Base-by-base conservation (phyloP, 257 asterid genomes). In the Nicotiana obtusifolia region DNA sequence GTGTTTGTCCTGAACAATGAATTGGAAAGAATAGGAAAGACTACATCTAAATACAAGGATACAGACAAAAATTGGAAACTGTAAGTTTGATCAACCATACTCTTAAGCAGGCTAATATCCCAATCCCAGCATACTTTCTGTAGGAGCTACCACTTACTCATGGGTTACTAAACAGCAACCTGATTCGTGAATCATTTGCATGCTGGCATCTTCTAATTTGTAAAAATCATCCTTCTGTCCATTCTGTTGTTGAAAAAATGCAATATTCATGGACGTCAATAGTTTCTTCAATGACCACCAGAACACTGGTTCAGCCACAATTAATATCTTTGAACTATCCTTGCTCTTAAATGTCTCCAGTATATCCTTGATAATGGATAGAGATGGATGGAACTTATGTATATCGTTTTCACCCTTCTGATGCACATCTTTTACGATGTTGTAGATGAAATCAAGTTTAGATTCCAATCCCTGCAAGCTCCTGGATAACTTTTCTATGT, bases 211-310 rank as follows among this genome's bases (percentile, higher is more conserved):
- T 35, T 78, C 64, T 80, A 83, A 81, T 81, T 82, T 85, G 77
- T 26, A 44, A 69, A 84, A 19, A 10, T 20, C 79, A 28, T 82
- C 71, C 37, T 41, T 82, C 78, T 82, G 81, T 79, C 76, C 76
- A 64, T 81, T 62, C 37, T 86, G 84, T 75, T 85, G 88, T 67
- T 86, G 88, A 81, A 60, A 68, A 80, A 78, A 86, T 53, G 92
- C 81, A 81, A 90, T 81, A 78, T 87, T 87, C 90, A 91, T 84
- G 54, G 89, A 86, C 62, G 84, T 77, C 84, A 91, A 78, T 64
- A 91, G 85, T 80, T 84, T 86, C 90, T 88, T 89, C 82, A 91
- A 76, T 64, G 93, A 87, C 84, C 86, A 86, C 93, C 92, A 90
- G 87, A 85, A 86, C 75, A 90, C 85, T 76, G 71, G 88, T 35